Percentiles rank a stretch among this genome's conserved stretches.
Evolutionary conservation across 306 rosid species (phyloP).

Genomic region (Trifolium subterraneum): DNA sequence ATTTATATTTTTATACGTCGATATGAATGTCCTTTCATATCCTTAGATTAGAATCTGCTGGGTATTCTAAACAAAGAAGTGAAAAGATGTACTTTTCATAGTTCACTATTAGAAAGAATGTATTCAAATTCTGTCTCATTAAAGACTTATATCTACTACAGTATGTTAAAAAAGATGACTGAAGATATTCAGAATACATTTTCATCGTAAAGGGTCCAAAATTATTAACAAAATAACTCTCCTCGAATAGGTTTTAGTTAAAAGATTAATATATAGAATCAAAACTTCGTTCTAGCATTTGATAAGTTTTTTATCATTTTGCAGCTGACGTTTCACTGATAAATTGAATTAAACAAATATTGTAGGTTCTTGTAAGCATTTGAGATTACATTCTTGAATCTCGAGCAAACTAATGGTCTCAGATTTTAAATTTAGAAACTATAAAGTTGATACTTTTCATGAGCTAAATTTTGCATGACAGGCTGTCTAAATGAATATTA

Average conservation of each 20-base stretch:
- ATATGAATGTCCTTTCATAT: background rate
- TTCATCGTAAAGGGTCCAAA: background rate
- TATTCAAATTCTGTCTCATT: background rate
- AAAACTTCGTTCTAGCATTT: background rate
- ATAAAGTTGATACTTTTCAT: conserved; percentile 9
- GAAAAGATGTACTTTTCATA: conserved; percentile 13
- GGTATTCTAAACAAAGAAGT: conserved; percentile 1
- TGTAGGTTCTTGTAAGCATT: conserved; percentile 10
- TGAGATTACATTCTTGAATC: conserved; percentile 4
- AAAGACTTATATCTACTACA: background rate
- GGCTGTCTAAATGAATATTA: conserved; percentile 18
- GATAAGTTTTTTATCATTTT: background rate
- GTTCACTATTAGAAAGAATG: background rate
- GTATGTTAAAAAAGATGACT: background rate
- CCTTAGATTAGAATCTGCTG: background rate
- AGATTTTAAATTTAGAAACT: background rate
- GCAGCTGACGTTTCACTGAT: background rate
- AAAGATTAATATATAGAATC: background rate
- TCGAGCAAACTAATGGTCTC: conserved; percentile 9
- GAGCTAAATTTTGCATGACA: conserved; percentile 29
- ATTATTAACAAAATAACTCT: background rate
- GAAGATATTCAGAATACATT: background rate
- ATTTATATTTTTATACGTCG: conserved; percentile 9
- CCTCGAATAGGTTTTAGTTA: background rate
- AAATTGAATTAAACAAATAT: conserved; percentile 16